Conservation (phyloP, 2,329 filamentous ascomycete genomes). For the Fusarium miscanthi region DNA sequence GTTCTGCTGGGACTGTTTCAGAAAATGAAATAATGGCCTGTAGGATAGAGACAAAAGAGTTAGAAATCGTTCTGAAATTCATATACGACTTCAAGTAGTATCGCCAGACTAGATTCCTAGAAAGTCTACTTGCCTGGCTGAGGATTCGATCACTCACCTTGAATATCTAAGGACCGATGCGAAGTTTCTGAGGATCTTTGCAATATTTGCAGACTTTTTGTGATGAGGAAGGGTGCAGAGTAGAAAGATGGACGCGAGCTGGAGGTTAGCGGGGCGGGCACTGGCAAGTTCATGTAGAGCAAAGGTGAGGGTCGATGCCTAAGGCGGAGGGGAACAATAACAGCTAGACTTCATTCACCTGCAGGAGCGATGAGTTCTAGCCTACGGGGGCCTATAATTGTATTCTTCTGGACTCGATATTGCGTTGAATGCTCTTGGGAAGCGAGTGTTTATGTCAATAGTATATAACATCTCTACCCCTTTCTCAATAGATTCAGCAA, state of each 20-base stretch:
- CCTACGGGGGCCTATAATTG: neutral
- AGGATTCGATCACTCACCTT: neutral
- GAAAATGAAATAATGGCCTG: neutral
- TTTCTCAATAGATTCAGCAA: neutral
- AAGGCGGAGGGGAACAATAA: neutral
- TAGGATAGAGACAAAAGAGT: neutral
- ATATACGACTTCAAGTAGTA: neutral
- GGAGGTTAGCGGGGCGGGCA: neutral
- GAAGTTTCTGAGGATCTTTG: neutral
- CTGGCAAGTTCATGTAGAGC: neutral
- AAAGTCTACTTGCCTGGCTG: neutral
- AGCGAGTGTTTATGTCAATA: neutral
- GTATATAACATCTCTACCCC: too few relatives aligned
- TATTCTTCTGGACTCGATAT: neutral
- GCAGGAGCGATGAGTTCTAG: rapidly evolving
- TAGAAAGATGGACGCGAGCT: neutral
- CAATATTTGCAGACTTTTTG: rapidly evolving
- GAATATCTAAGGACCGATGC: neutral
- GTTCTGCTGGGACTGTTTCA: too few relatives aligned
- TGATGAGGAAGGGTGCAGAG: neutral
- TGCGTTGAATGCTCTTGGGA: too few relatives aligned
- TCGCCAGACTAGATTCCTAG: neutral
- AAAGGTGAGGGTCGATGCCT: neutral
- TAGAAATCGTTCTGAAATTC: neutral
- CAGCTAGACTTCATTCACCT: neutral